These are phyloP conservation scores for Aotearoamyces nothofagi DNA, from an alignment of 2,329 filamentous ascomycete species.

Conservation along the genomic window DNA sequence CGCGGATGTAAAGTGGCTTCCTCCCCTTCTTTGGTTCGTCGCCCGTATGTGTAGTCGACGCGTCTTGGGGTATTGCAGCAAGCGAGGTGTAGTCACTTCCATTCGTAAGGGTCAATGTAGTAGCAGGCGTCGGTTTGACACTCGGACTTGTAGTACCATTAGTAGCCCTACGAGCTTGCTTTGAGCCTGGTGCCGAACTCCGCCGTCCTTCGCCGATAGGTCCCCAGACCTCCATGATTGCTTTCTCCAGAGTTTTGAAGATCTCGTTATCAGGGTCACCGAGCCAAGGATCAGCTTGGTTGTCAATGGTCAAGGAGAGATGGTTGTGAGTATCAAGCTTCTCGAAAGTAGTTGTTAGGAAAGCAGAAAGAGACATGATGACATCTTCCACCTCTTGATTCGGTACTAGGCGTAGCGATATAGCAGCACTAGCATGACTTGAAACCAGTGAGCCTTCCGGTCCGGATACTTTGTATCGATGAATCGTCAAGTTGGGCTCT, in stretches of 20 bases:
- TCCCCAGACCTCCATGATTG: constrained; percentile 75
- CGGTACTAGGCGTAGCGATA: constrained; percentile 84
- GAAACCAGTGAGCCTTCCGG: constrained; percentile 88
- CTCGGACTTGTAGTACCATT: constrained; percentile 12
- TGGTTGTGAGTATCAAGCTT: constrained; percentile 66
- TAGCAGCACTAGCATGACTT: constrained; percentile 70
- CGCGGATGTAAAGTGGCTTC: constrained; percentile 81
- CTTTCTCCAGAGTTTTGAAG: constrained; percentile 75
- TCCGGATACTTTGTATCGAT: constrained; percentile 83
- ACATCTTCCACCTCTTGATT: constrained; percentile 80
- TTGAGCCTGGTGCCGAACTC: constrained; percentile 24
- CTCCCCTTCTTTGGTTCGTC: constrained; percentile 14
- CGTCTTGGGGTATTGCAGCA: constrained; percentile 12
- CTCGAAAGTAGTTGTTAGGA: constrained; percentile 56
- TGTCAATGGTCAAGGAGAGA: constrained; percentile 72
- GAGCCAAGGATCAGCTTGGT: constrained; percentile 91
- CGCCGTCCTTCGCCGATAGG: constrained; percentile 24
- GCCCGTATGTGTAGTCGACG: constrained; percentile 20
- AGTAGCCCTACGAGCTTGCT: constrained; percentile 8
- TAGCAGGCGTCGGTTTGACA: constrained; percentile 28
- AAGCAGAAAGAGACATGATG: constrained; percentile 48
- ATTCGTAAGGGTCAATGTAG: constrained; percentile 33
- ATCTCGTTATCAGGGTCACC: constrained; percentile 84
- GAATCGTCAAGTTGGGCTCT: constrained; percentile 86
- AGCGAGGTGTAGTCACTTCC: constrained; percentile 22